phyloP scores from a whole-genome alignment of 495 filamentous ascomycete genomes.

The Xylaria intraflava region DNA sequence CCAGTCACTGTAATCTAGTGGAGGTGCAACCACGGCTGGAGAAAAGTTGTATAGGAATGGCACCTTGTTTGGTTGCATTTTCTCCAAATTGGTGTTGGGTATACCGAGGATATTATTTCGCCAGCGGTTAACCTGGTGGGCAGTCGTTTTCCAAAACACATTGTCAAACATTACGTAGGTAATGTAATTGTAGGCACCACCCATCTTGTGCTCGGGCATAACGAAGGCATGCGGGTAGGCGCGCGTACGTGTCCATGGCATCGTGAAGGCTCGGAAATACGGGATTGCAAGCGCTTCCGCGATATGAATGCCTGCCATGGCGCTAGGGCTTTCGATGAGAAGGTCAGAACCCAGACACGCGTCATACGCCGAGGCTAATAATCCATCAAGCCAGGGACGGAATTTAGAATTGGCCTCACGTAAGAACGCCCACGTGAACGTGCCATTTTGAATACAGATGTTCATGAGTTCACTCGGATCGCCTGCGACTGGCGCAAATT shows the following conservation, averaged over 20 bases:
- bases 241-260: conserved; percentile 96
- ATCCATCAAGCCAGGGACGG: conserved; percentile 85
- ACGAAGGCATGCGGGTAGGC: conserved; percentile 97
- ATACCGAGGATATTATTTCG: conserved; percentile 71
- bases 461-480: conserved; percentile 93
- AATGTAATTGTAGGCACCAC: conserved; percentile 88
- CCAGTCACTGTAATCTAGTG: conserved; percentile 95
- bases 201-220: conserved; percentile 89
- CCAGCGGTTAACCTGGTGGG: conserved; percentile 90
- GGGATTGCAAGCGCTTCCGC: conserved; percentile 92
- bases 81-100: conserved; percentile 75
- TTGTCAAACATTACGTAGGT: conserved; percentile 97
- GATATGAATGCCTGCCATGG: conserved; percentile 97
- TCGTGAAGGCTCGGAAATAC: conserved; percentile 96
- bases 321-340: conserved; percentile 90
- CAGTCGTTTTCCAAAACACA: conserved; percentile 91
- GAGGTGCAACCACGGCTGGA: conserved; percentile 82
- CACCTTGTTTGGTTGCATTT: conserved; percentile 91
- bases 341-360: conserved; percentile 85
- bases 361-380: conserved; percentile 75
- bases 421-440: conserved; percentile 91
- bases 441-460: conserved; percentile 93
- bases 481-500: conserved; percentile 79
- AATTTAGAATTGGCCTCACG: conserved; percentile 83
- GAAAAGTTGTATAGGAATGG: conserved; percentile 98